phyloP scores from a whole-genome alignment of 1,284 basidiomycete species.

The Agroathelia rolfsii region DNA sequence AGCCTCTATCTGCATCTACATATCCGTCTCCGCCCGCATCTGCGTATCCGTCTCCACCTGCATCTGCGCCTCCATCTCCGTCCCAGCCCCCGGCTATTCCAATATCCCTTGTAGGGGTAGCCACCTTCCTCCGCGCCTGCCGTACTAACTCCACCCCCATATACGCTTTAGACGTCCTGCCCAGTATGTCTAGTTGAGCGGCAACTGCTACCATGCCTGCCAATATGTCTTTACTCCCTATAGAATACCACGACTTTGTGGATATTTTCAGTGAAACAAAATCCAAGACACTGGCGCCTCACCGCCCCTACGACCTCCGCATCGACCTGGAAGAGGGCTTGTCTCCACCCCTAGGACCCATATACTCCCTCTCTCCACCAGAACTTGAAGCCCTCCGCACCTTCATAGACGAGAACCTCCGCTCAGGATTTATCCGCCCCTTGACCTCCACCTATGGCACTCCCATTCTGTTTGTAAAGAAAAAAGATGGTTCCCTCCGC shows the following conservation, averaged over 20 bases:
- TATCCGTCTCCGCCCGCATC: no score
- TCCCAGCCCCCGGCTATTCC: no score
- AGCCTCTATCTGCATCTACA: no score
- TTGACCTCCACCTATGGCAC: constrained; percentile 14
- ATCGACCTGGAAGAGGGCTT: constrained; percentile 18
- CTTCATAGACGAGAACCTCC: constrained; percentile 18
- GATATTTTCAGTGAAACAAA: constrained; percentile 18
- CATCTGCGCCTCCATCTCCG: no score
- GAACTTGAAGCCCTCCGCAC: constrained; percentile 13
- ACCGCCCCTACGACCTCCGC: constrained; percentile 14
- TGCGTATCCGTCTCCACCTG: no score
- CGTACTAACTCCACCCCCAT: no score
- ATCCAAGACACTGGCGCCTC: constrained; percentile 20
- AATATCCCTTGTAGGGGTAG: no score
- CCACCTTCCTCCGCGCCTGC: no score
- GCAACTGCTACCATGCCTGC: no score
- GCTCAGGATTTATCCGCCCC: constrained; percentile 11
- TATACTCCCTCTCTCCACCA: constrained; percentile 17
- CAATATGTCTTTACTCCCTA: no score
- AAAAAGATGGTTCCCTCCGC: constrained; percentile 25
- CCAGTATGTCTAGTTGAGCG: no score
- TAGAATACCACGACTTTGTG: constrained; percentile 14
- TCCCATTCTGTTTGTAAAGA: constrained; percentile 26
- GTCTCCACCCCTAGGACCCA: constrained; percentile 15
- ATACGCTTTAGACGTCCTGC: no score